A percentile compares a stretch with the other conserved stretches of the same genome.
These are phyloP conservation scores for Silene coronaria DNA, from an alignment of 179 eudicot species.

Conservation along the genomic window DNA sequence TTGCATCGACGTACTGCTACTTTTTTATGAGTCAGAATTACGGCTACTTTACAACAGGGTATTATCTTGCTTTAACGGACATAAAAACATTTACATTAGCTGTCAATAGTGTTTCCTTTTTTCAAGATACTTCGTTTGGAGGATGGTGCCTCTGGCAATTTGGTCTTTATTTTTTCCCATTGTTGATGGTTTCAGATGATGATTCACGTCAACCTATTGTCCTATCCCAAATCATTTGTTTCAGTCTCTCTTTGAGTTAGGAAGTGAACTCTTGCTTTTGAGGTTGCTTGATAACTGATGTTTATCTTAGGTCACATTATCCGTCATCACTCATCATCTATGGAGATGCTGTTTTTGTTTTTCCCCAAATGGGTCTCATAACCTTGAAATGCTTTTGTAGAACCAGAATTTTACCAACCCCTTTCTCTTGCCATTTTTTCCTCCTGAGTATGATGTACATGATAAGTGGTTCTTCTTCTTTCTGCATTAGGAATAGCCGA, in stretches of 20 bases:
- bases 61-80: background rate
- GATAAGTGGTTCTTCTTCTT: background rate
- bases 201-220: background rate
- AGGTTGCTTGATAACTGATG: background rate
- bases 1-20: background rate
- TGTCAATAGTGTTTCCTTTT: background rate
- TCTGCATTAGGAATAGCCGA: background rate
- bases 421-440: background rate
- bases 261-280: background rate
- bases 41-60: too few species aligned
- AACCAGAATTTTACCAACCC: background rate
- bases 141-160: background rate
- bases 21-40: background rate
- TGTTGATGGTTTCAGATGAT: background rate
- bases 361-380: background rate
- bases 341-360: background rate
- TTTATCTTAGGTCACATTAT: background rate
- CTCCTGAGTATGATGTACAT: constrained; percentile 2
- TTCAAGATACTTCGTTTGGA: background rate
- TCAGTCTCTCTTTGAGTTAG: background rate
- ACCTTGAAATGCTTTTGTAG: background rate
- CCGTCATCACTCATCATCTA: background rate
- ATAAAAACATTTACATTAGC: background rate
- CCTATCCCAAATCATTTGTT: background rate
- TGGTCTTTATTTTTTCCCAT: background rate